These are phyloP conservation scores for Penicillium sp. DNA, from an alignment of 2,329 filamentous ascomycete species.

Conservation along the genomic window DNA sequence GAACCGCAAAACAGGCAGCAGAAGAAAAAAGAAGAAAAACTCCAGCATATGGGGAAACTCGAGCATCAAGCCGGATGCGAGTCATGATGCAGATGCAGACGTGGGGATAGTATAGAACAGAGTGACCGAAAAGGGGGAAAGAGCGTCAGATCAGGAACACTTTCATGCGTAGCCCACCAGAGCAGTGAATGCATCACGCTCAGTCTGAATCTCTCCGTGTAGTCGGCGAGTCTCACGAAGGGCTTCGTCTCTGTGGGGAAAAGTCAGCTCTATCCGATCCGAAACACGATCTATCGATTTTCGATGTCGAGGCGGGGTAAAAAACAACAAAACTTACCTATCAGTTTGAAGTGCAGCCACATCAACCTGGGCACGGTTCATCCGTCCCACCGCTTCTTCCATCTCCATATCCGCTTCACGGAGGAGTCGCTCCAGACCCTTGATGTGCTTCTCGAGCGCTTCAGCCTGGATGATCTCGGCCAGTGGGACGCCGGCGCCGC, in stretches of 20 bases:
- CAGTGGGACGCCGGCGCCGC: slow-evolving; percentile 62
- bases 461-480: slow-evolving; percentile 75
- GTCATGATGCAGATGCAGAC: slow-evolving; percentile 27
- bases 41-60: slow-evolving; percentile 14
- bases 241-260: slow-evolving; percentile 66
- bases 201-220: slow-evolving; percentile 68
- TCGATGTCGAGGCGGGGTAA: too few species aligned
- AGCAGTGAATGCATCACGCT: slow-evolving; percentile 63
- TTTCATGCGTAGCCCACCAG: slow-evolving; percentile 40
- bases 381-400: slow-evolving; percentile 79
- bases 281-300: slow-evolving; percentile 19
- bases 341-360: slow-evolving; percentile 73
- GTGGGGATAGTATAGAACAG: slow-evolving; percentile 20
- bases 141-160: not conserved
- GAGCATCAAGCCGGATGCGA: slow-evolving; percentile 10
- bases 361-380: slow-evolving; percentile 83
- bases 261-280: slow-evolving; percentile 9
- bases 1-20: too few species aligned
- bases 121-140: slow-evolving; percentile 2
- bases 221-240: slow-evolving; percentile 71
- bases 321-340: slow-evolving; percentile 37
- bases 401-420: slow-evolving; percentile 77
- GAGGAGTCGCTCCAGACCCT: slow-evolving; percentile 82
- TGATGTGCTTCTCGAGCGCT: slow-evolving; percentile 74
- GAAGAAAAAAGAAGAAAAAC: slow-evolving; percentile 8